These are phyloP conservation scores for Fusarium oxysporum DNA, from an alignment of 2,329 filamentous ascomycete genomes.

Conservation along the genomic window DNA sequence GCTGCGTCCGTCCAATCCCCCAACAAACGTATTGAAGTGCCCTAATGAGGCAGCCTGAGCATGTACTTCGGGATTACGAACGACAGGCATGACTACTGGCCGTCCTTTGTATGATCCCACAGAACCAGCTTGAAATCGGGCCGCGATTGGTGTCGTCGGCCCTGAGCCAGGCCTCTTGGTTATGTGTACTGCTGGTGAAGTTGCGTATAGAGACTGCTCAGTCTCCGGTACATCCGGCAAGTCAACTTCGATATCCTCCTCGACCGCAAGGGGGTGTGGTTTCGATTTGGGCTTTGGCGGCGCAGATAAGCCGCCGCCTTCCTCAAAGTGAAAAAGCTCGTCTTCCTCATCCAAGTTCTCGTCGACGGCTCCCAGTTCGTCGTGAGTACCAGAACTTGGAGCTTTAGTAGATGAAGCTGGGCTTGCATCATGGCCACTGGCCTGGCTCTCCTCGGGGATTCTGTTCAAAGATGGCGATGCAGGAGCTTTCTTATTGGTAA, in stretches of 20 bases:
- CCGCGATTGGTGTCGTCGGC: slow-evolving; percentile 48
- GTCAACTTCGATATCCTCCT: slow-evolving; percentile 52
- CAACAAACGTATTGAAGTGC: slow-evolving; percentile 63
- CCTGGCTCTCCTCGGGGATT: slow-evolving; percentile 16
- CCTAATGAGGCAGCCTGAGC: slow-evolving; percentile 62
- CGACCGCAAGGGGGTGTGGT: slow-evolving; percentile 42
- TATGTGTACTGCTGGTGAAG: slow-evolving; percentile 59
- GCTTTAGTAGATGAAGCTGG: slow-evolving; percentile 8
- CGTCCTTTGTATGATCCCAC: slow-evolving; percentile 67
- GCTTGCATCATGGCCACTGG: slow-evolving; percentile 2
- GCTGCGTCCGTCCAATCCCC: slow-evolving; percentile 63
- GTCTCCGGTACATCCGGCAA: slow-evolving; percentile 40
- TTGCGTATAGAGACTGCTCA: slow-evolving; percentile 52
- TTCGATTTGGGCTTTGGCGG: slow-evolving; percentile 45
- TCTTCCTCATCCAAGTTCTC: slow-evolving; percentile 45
- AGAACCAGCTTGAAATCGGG: slow-evolving; percentile 55
- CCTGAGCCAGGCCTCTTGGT: slow-evolving; percentile 44
- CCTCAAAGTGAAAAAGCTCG: slow-evolving; percentile 62
- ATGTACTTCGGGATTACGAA: slow-evolving; percentile 62
- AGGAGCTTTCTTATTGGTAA: slow-evolving; percentile 43
- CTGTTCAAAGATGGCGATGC: slow-evolving; percentile 28
- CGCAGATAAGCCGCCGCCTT: slow-evolving; percentile 51
- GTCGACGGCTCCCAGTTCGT: slow-evolving; percentile 16
- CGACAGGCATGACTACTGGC: slow-evolving; percentile 64
- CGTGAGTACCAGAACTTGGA: background rate